Evolutionary conservation across 352 stramenopile species (phyloP).

Genomic region (Phytophthora pini): DNA sequence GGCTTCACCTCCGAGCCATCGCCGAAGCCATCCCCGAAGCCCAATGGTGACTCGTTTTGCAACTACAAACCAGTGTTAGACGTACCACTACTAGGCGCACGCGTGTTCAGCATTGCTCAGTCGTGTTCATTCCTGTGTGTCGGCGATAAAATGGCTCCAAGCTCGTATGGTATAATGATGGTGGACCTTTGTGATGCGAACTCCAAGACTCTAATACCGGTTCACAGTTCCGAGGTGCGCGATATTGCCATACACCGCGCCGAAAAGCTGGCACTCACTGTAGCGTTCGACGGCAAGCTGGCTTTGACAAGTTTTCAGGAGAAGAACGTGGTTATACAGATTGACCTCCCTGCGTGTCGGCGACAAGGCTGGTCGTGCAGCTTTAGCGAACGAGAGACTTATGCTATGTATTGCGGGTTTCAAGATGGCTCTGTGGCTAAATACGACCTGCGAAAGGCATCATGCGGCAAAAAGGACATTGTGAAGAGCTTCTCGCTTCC

Average conservation of each 20-base stretch:
- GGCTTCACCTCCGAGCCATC: slow-evolving; percentile 1
- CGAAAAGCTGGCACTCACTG: slow-evolving; percentile 46
- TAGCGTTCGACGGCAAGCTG: slow-evolving; percentile 71
- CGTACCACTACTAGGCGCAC: slow-evolving; percentile 43
- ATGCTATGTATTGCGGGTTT: slow-evolving; percentile 62
- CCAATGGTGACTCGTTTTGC: slow-evolving; percentile 8
- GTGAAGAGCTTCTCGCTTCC: slow-evolving; percentile 45
- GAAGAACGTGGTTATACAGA: slow-evolving; percentile 49
- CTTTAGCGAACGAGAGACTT: slow-evolving; percentile 44
- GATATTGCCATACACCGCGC: slow-evolving; percentile 55
- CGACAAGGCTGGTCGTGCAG: slow-evolving; percentile 67
- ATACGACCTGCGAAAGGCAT: slow-evolving; percentile 58
- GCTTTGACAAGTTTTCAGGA: slow-evolving; percentile 53
- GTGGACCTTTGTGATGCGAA: slow-evolving; percentile 46
- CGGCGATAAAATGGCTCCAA: slow-evolving; percentile 44
- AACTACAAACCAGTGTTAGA: slow-evolving; percentile 55
- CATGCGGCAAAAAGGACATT: slow-evolving; percentile 29
- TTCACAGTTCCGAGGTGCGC: slow-evolving; percentile 59
- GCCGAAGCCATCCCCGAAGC: neutral
- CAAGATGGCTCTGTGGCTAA: slow-evolving; percentile 56
- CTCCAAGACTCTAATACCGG: slow-evolving; percentile 32
- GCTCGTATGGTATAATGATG: slow-evolving; percentile 51
- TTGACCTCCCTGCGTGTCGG: slow-evolving; percentile 39
- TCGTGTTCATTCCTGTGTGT: slow-evolving; percentile 62
- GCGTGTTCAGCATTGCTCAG: slow-evolving; percentile 60